phyloP scores from a whole-genome alignment of 768 basidiomycete species.

The Boletus coccyginus region DNA sequence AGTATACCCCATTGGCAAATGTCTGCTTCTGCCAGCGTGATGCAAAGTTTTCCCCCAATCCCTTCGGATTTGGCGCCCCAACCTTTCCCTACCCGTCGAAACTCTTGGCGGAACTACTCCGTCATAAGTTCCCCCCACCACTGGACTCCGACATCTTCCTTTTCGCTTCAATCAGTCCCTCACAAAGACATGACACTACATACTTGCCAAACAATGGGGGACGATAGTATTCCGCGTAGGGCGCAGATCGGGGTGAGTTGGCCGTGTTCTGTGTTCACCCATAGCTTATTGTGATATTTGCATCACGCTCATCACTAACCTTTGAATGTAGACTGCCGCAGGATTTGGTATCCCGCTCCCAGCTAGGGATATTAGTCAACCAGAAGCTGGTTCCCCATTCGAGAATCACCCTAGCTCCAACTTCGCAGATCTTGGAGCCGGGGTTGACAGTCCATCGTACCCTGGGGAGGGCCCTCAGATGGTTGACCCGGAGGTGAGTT shows the following conservation, averaged over 20 bases:
- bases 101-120: not conserved
- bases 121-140: not conserved
- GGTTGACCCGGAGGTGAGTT: not conserved
- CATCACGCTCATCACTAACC: not conserved
- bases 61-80: not conserved
- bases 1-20: not conserved
- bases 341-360: not conserved
- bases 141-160: not conserved
- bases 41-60: not conserved
- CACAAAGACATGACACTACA: not conserved
- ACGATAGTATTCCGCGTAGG: not conserved
- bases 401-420: not conserved
- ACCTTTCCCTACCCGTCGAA: not conserved
- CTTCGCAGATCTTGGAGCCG: not conserved
- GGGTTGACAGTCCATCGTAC: not conserved
- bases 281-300: not conserved
- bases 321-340: not conserved
- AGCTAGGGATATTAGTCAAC: not conserved
- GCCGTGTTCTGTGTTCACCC: too few species aligned
- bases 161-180: not conserved
- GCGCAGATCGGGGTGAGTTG: not conserved
- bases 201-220: constrained; percentile 1
- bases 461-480: not conserved
- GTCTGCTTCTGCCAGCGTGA: not conserved
- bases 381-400: not conserved